phyloP scores from a whole-genome alignment of 768 basidiomycete species.

The Fibroporia radiculosa region DNA sequence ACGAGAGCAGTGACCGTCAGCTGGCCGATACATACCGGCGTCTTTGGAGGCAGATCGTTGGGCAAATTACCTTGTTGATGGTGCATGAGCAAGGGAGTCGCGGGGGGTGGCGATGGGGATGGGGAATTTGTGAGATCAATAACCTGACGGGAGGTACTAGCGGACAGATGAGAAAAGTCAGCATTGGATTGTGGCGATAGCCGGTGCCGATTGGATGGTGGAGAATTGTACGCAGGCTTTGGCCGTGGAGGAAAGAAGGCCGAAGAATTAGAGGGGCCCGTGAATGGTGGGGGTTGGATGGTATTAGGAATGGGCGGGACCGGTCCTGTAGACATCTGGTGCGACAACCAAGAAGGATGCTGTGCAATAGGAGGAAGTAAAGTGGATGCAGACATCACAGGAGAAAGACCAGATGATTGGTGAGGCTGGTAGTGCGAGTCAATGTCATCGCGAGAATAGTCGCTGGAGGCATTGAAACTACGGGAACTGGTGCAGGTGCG shows the following conservation, averaged over 20 bases:
- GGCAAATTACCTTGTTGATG: conserved; percentile 29
- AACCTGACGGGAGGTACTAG: conserved; percentile 36
- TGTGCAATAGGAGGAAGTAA: conserved; percentile 10
- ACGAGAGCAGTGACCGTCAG: conserved; percentile 78
- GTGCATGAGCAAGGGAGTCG: conserved; percentile 9
- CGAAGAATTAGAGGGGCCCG: conserved; percentile 34
- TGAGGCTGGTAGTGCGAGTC: not conserved
- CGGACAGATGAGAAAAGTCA: too few relatives aligned
- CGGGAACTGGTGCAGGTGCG: conserved; percentile 13
- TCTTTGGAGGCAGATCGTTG: conserved; percentile 64
- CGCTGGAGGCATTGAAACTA: conserved; percentile 16
- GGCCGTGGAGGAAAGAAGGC: conserved; percentile 19
- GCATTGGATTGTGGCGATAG: conserved; percentile 4
- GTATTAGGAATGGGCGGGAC: conserved; percentile 11
- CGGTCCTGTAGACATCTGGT: not conserved
- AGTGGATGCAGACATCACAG: conserved; percentile 21
- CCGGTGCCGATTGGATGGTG: not conserved
- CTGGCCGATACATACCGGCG: conserved; percentile 84
- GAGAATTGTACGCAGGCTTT: conserved; percentile 1
- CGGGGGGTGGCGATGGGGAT: conserved; percentile 21
- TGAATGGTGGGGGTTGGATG: conserved; percentile 46
- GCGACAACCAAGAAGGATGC: not conserved
- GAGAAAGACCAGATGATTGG: conserved; percentile 22
- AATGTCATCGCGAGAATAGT: conserved; percentile 3
- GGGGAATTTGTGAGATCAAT: conserved; percentile 55